phyloP scores from a whole-genome alignment of 2,329 filamentous ascomycete genomes.

The Epichloe sp. region DNA sequence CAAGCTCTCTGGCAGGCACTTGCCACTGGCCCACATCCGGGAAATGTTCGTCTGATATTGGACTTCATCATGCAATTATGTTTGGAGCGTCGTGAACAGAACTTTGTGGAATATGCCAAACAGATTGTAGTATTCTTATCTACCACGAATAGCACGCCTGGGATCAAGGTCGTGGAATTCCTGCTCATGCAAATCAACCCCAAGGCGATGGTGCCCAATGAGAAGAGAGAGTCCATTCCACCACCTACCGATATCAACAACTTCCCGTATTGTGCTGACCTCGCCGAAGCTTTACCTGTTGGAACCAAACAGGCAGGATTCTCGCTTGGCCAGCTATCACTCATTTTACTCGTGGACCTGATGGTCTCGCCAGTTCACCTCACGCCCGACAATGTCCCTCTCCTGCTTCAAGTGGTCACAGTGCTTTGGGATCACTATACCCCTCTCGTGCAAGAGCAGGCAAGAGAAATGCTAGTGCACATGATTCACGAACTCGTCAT shows the following conservation, averaged over 20 bases:
- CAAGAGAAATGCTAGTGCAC: slow-evolving; percentile 94
- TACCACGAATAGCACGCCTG: slow-evolving; percentile 58
- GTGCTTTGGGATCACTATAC: slow-evolving; percentile 98
- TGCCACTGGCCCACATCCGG: slow-evolving; percentile 80
- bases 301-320: slow-evolving; percentile 88
- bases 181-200: slow-evolving; percentile 82
- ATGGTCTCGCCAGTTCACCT: slow-evolving; percentile 88
- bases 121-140: slow-evolving; percentile 96
- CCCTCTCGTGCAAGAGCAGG: slow-evolving; percentile 87
- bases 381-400: slow-evolving; percentile 63
- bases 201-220: slow-evolving; percentile 91
- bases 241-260: slow-evolving; percentile 59
- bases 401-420: slow-evolving; percentile 79
- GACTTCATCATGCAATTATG: slow-evolving; percentile 95
- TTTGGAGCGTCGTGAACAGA: slow-evolving; percentile 86
- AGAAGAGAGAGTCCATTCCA: slow-evolving; percentile 57
- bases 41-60: slow-evolving; percentile 86
- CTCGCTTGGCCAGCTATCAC: slow-evolving; percentile 80
- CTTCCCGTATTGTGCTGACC: slow-evolving; percentile 81
- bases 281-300: slow-evolving; percentile 64
- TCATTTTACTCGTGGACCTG: slow-evolving; percentile 88
- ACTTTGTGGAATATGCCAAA: slow-evolving; percentile 95
- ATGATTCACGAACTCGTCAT: slow-evolving; percentile 93
- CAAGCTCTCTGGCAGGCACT: slow-evolving; percentile 95
- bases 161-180: slow-evolving; percentile 88